phyloP scores from a whole-genome alignment of 2,329 filamentous ascomycete genomes.

The Ambrosiella beaveri region DNA sequence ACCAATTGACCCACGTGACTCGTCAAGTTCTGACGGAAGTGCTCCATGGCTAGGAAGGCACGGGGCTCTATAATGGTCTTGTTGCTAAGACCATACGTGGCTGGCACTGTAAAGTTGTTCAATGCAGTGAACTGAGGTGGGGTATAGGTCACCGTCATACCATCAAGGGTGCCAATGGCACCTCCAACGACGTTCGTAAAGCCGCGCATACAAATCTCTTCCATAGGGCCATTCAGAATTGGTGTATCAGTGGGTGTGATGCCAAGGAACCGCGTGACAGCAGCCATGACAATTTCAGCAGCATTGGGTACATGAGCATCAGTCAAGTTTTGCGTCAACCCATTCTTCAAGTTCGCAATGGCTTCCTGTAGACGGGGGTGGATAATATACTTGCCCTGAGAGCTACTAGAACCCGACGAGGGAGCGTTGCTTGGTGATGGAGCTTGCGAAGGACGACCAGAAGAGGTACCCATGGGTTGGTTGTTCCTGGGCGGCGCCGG shows the following conservation, averaged over 20 bases:
- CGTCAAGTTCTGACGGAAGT: slow-evolving; percentile 30
- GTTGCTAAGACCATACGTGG: slow-evolving; percentile 15
- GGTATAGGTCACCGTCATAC: slow-evolving; percentile 19
- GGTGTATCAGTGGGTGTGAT: slow-evolving; percentile 24
- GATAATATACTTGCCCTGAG: slow-evolving; percentile 22
- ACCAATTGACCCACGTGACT: slow-evolving; percentile 24
- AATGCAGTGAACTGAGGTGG: slow-evolving; percentile 15
- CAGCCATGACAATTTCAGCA: slow-evolving; percentile 34
- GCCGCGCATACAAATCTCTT: slow-evolving; percentile 29
- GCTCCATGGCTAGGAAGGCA: slow-evolving; percentile 25
- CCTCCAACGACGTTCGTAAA: slow-evolving; percentile 27
- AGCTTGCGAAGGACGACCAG: slow-evolving; percentile 1
- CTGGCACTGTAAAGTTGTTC: slow-evolving; percentile 10
- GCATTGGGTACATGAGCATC: slow-evolving; percentile 26
- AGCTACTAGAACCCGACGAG: slow-evolving; percentile 1
- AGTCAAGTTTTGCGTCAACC: slow-evolving; percentile 28
- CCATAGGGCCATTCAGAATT: slow-evolving; percentile 30
- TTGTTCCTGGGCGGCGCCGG: neutral
- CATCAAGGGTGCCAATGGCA: slow-evolving; percentile 21
- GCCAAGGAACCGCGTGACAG: slow-evolving; percentile 33
- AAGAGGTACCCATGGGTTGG: neutral
- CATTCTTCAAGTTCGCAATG: slow-evolving; percentile 29
- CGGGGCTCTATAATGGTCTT: slow-evolving; percentile 22
- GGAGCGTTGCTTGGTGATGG: slow-evolving; percentile 9
- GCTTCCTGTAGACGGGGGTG: slow-evolving; percentile 27